These are phyloP conservation scores for Thelonectria blattea DNA, from an alignment of 2,329 filamentous ascomycete species.

Conservation along the genomic window DNA sequence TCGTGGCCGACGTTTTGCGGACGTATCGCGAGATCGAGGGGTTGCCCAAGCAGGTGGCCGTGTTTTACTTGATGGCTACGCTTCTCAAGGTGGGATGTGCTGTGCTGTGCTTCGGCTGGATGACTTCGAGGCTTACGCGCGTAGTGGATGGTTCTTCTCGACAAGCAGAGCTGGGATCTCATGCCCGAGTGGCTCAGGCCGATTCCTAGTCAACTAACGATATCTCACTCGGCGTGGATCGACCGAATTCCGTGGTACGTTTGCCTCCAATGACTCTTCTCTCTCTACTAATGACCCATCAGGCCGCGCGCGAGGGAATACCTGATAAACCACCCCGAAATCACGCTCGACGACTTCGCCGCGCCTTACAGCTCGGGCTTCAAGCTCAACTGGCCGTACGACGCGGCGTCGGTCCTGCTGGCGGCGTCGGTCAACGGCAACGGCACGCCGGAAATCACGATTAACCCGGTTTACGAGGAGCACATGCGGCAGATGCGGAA, in stretches of 20 bases:
- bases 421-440: constrained; percentile 20
- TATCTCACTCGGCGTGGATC: constrained; percentile 41
- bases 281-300: neutral
- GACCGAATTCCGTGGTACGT: constrained; percentile 41
- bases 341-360: constrained; percentile 42
- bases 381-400: constrained; percentile 41
- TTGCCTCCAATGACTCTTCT: neutral
- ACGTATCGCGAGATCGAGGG: constrained; percentile 41
- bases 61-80: constrained; percentile 40
- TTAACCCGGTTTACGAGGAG: constrained; percentile 42
- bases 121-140: neutral
- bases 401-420: constrained; percentile 37
- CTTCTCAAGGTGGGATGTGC: constrained; percentile 36
- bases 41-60: constrained; percentile 40
- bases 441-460: constrained; percentile 28
- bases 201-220: constrained; percentile 35
- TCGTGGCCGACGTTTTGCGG: constrained; percentile 40
- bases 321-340: constrained; percentile 39
- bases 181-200: constrained; percentile 41
- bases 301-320: constrained; percentile 41
- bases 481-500: constrained; percentile 40
- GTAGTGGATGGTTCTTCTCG: constrained; percentile 41
- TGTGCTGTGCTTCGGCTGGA: too few species aligned
- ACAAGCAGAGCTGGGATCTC: constrained; percentile 40
- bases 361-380: constrained; percentile 41